phyloP scores from a whole-genome alignment of 768 basidiomycete genomes.

The Hygrocybe punicea region DNA sequence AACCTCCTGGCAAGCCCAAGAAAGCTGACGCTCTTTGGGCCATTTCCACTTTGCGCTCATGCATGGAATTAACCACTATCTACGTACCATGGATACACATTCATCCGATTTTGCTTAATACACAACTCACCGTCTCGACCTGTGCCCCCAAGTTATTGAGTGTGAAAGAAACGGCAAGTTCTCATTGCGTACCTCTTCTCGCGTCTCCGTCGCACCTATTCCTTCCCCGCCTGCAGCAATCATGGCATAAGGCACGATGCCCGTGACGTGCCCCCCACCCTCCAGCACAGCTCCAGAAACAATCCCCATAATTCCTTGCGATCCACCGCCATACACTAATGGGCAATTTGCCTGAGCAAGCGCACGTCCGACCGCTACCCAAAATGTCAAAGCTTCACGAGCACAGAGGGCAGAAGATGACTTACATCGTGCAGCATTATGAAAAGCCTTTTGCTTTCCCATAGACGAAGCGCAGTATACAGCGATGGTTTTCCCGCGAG shows the following conservation, averaged over 20 bases:
- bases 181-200: constrained; percentile 14
- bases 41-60: constrained; percentile 90
- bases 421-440: constrained; percentile 68
- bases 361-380: constrained; percentile 67
- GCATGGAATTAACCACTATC: constrained; percentile 79
- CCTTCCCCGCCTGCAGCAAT: constrained; percentile 62
- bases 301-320: constrained; percentile 80
- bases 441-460: constrained; percentile 60
- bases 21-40: constrained; percentile 77
- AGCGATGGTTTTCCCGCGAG: constrained; percentile 45
- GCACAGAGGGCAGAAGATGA: constrained; percentile 12
- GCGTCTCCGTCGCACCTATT: not conserved
- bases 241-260: constrained; percentile 79
- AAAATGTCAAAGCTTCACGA: constrained; percentile 1
- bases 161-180: not conserved
- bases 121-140: constrained; percentile 32
- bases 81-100: constrained; percentile 26
- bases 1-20: constrained; percentile 88
- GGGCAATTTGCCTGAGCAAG: constrained; percentile 57
- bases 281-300: constrained; percentile 65
- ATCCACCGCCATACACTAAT: constrained; percentile 86
- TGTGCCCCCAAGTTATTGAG: constrained; percentile 5
- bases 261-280: constrained; percentile 68
- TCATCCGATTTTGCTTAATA: not conserved
- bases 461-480: constrained; percentile 82